Evolutionary conservation across 176 grass and related monocot genomes (phyloP), one percentile per base, ranked within the genome.

Genomic region (Ampelocalamus luodianensis): DNA sequence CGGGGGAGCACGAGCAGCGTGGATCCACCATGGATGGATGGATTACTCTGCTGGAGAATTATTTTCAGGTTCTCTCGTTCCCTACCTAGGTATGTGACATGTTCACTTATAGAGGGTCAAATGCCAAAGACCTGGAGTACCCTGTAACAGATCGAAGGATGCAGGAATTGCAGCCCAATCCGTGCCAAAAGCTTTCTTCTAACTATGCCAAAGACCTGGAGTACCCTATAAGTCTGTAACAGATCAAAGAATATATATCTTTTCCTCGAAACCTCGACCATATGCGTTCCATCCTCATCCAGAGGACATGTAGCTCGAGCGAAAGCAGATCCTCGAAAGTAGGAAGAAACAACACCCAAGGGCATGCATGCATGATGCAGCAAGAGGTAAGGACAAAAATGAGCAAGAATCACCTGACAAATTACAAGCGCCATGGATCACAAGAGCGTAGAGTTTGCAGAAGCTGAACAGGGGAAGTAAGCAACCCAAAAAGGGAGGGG

Each of bases 41-140:
- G 32, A 20, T 34, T 59, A 13, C 65, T 42, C 8, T 42, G 38
- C 0, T 44, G 16, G 13, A 8, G 78, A 79, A 45, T 45, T 49
- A 4, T 44, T 44, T 27, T 20, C 40, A 72, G 37, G 49, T 58
- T 53, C 51, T 78, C 76, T 36, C 7, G 79, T 10, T 4, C 16
- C 36, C 65, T 55, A 37, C 16, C 24, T 54, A 75, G 48, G 16
- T 5, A 6, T 20, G 16, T 34, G 45, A 7, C 75, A 86, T 79
- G 37, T 43, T 84, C 68, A 89, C 76, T 17, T 37, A 22, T 26
- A 27, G 17, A 65, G 61, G 27, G 77, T 10, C 45, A 65, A 39
- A 74, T 36, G 71, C 56, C 15, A n/a, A 40, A 45, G 8, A 45
- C 10, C 18, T n/a, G 20, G 54, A 56, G 7, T 3, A 23, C 58